Base-by-base conservation (phyloP, 2,329 filamentous ascomycete species). In the Aspergillus intermedius region DNA sequence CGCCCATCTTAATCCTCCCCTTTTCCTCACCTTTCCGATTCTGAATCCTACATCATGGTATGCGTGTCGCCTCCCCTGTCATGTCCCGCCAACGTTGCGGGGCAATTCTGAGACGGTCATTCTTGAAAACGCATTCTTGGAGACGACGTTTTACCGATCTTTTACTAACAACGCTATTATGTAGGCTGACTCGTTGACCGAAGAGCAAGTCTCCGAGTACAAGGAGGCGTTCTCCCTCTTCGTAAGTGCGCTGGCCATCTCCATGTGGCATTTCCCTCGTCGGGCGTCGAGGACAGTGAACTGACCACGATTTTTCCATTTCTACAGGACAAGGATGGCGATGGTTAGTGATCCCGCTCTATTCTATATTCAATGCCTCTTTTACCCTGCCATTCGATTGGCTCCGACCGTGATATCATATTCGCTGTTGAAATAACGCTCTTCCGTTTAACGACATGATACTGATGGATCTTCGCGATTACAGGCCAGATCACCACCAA, bases 201-300 rank as follows among this genome's bases (percentile, higher is more conserved):
- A 98, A 82, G 93, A 98, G 79, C 93, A 98, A 83, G 93, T 98
- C 73, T 97, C 93, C 72, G 93, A 98, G 80, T 98, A 97, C 82
- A 98, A 97, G 87, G 93, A 98, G 80, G 93, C 93, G 48, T 98
- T 98, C 79, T 98, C 93, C 73, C 88, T 98, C 60, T 98, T 98
- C 76, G 93, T 98, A 86, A 86, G 93, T 84, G 37, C 37, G 37
- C 37, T 40, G 15, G 37, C n/a, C 34, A 37, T 37, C n/a, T 19
- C 34, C n/a, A 19, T 37, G n/a, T 19, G n/a, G 34, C 13, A 40
- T 37, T 17, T 19, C 12, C 17, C 19, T 9, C 19, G 37, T 35
- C 15, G 17, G 17, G 17, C 15, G 17, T 40, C 4, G 37, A 21
- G 8, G 37, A 22, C 5, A 9, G 17, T 21, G 13, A 19, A 19